Evolutionary conservation across 768 basidiomycete genomes (phyloP), one percentile per base, ranked within the genome.

Genomic region (Cubamyces sp.): DNA sequence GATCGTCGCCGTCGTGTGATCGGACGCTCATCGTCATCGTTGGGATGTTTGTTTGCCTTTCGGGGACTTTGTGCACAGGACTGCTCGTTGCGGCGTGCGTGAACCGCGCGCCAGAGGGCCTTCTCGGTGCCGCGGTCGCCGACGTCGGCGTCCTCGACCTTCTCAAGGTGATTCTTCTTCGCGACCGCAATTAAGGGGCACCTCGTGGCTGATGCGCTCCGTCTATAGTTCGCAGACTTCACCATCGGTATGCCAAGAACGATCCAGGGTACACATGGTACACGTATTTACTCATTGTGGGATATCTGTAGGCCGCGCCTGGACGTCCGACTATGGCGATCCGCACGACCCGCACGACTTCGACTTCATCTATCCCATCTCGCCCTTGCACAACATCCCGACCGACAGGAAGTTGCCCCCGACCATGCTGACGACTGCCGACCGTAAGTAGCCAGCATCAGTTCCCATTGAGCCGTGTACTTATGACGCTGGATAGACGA

Each of bases 81-180:
- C 77, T 94, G 2, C 82, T 93, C 26, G 83, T 93, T n/a, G 86
- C 84, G n/a, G 91, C 91, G n/a, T 93, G 88, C 65, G 79, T 90
- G 48, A 90, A 92, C 62, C 87, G 88, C 41, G 91, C 91, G 0
- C 88, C 88, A 0, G 84, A 90, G 70, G 87, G 86, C 4, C 78
- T 85, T 4, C 86, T 91, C 64, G 91, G 91, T n/a, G 88, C 87
- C 19, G 90, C 82, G 1, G 81, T 93, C 5, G 87, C 90, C 0
- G 90, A 93, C 71, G 92, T 93, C 6, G 92, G 92, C 0, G 91
- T 94, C 1, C 78, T 87, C 64, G 92, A 93, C 73, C 76, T 92
- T 57, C 82, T 93, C 54, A 90, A 90, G 79, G 90, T 91, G 68
- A 37, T 72, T 57, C 46, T 52, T 49, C 34, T 11, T 12, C 8